Conservation (phyloP, 352 stramenopile species). For the Saprolegnia diclina region DNA sequence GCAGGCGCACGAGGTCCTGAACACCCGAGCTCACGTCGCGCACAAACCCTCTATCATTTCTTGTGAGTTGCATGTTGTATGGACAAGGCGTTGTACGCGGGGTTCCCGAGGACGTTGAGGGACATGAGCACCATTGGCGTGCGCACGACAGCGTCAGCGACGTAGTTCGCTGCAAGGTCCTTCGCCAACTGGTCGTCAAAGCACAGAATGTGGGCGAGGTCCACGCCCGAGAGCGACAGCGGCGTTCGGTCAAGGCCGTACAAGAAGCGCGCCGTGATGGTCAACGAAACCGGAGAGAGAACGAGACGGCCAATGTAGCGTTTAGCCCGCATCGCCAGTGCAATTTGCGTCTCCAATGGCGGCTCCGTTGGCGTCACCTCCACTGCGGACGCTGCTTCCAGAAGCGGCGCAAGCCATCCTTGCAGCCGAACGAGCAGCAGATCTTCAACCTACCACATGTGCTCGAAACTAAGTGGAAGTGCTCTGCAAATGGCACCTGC, state of each 20-base stretch:
- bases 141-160: constrained; percentile 70
- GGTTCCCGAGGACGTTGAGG: constrained; percentile 80
- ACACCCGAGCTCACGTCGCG: constrained; percentile 60
- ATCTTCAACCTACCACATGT: constrained; percentile 44
- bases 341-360: constrained; percentile 4
- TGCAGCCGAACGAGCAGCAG: constrained; percentile 44
- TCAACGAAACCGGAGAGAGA: constrained; percentile 55
- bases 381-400: constrained; percentile 33
- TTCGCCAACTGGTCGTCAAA: constrained; percentile 74
- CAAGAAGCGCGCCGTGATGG: constrained; percentile 66
- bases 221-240: constrained; percentile 45
- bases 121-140: constrained; percentile 78
- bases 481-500: constrained; percentile 43
- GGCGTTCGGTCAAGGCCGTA: constrained; percentile 79
- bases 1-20: constrained; percentile 74
- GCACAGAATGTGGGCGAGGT: constrained; percentile 65
- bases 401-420: constrained; percentile 39
- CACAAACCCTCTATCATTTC: constrained; percentile 60
- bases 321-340: constrained; percentile 43
- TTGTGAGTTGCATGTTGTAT: too few species aligned
- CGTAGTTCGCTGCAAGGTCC: constrained; percentile 75
- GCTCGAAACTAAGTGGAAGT: neutral
- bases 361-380: constrained; percentile 17
- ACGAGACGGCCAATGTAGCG: constrained; percentile 57
- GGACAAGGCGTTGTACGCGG: constrained; percentile 53